A percentile compares a stretch with the other conserved stretches of the same genome.
phyloP scores from a whole-genome alignment of 805 yeast species.

The Kodamaea leandrae region DNA sequence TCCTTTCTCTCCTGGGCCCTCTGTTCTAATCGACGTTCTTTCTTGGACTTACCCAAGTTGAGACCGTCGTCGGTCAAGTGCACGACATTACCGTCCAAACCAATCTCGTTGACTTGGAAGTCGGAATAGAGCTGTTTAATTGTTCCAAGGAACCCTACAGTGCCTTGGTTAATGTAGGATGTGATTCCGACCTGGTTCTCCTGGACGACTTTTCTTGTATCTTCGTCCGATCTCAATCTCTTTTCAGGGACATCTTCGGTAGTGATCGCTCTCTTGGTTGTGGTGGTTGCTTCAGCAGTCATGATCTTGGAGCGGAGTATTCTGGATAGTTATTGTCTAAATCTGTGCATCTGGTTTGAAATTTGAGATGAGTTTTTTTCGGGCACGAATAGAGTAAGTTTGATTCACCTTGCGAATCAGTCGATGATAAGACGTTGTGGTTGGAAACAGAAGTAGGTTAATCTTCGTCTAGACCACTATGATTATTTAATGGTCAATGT shows the following conservation, averaged over 20 bases:
- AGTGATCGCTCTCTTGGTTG: constrained; percentile 11
- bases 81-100: constrained; percentile 62
- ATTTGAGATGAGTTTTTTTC: constrained; percentile 3
- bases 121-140: constrained; percentile 91
- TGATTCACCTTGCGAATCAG: not conserved
- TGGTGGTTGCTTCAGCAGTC: constrained; percentile 5
- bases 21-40: constrained; percentile 46
- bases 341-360: constrained; percentile 6
- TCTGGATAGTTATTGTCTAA: constrained; percentile 9
- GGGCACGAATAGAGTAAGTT: no score
- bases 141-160: constrained; percentile 68
- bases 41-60: constrained; percentile 42
- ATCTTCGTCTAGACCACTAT: no score
- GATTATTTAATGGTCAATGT: no score
- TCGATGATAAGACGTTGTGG: not conserved
- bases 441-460: no score
- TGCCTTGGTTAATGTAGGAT: constrained; percentile 50
- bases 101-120: constrained; percentile 89
- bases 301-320: constrained; percentile 7
- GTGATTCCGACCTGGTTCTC: constrained; percentile 89
- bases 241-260: constrained; percentile 11
- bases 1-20: constrained; percentile 38
- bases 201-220: constrained; percentile 43
- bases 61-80: constrained; percentile 76
- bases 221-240: constrained; percentile 13